Evolutionary conservation across 495 filamentous ascomycete species (phyloP).

Genomic region (Thermothielavioides terrestris): DNA sequence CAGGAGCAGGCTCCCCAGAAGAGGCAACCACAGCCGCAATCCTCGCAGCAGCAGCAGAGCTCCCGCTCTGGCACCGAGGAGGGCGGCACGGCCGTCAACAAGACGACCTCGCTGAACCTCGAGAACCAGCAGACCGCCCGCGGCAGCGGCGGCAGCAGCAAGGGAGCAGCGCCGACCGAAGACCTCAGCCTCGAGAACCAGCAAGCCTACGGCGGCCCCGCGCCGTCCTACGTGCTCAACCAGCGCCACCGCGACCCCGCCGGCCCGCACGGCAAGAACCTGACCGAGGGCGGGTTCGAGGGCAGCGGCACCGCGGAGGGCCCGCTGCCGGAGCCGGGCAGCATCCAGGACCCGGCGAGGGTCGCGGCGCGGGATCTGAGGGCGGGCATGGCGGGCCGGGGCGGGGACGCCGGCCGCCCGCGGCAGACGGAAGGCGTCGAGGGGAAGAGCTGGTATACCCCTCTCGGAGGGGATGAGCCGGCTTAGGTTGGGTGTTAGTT

Average conservation of each 20-base stretch:
- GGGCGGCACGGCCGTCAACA: background rate
- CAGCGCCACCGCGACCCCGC: conserved; percentile 11
- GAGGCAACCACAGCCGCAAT: background rate
- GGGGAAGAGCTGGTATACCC: conserved; percentile 16
- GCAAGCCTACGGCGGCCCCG: conserved; percentile 13
- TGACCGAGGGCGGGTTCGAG: conserved; percentile 28
- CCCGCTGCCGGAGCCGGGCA: conserved; percentile 29
- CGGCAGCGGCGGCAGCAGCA: background rate
- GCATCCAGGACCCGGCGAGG: conserved; percentile 29
- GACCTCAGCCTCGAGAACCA: background rate
- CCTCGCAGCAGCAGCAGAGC: no score
- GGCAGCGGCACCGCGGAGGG: conserved; percentile 27
- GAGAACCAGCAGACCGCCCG: conserved; percentile 3
- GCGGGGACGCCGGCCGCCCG: conserved; percentile 9
- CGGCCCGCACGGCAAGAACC: conserved; percentile 35
- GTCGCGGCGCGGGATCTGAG: conserved; percentile 18
- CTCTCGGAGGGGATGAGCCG: conserved; percentile 14
- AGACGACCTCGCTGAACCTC: background rate
- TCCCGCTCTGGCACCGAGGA: conserved; percentile 8
- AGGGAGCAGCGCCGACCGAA: background rate
- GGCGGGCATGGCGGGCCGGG: background rate
- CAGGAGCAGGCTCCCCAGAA: conserved; percentile 9
- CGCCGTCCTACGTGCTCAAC: conserved; percentile 27
- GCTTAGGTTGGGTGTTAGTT: conserved; percentile 6
- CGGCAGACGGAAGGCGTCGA: background rate